These are phyloP conservation scores for Cutaneotrichosporon mucoides DNA, from an alignment of 1,284 basidiomycete genomes.

Conservation along the genomic window DNA sequence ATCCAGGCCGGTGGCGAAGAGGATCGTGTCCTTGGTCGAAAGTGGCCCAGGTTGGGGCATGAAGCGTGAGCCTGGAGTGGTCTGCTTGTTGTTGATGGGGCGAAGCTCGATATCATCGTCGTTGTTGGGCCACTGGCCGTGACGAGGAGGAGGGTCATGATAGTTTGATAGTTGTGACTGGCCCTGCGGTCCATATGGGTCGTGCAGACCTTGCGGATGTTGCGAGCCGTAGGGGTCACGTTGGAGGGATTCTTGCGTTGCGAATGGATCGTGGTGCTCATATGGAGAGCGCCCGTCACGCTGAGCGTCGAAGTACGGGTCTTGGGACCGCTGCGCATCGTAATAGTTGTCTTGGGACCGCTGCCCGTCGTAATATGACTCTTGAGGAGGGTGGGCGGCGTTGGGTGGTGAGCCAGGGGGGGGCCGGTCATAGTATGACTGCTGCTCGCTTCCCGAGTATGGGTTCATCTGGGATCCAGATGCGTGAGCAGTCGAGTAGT, in stretches of 20 bases:
- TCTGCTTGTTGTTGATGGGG: background rate
- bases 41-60: background rate
- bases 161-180: too few relatives aligned
- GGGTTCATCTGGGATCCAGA: background rate
- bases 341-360: too few relatives aligned
- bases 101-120: background rate
- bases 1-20: slow-evolving; percentile 20
- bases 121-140: too few relatives aligned
- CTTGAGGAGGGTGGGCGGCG: background rate
- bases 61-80: background rate
- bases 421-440: background rate
- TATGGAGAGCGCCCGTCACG: too few relatives aligned
- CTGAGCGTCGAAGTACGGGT: too few relatives aligned
- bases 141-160: too few relatives aligned
- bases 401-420: background rate
- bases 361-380: background rate
- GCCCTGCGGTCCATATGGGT: too few relatives aligned
- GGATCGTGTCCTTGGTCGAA: background rate
- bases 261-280: slow-evolving; percentile 50
- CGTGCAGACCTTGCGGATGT: too few relatives aligned
- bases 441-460: background rate
- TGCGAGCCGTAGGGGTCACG: background rate
- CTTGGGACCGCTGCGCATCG: too few relatives aligned
- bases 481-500: background rate
- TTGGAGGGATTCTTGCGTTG: background rate